Percentiles rank a stretch among this genome's conserved stretches.
phyloP scores from a whole-genome alignment of 2,329 filamentous ascomycete genomes.

The Cytospora piceicola region DNA sequence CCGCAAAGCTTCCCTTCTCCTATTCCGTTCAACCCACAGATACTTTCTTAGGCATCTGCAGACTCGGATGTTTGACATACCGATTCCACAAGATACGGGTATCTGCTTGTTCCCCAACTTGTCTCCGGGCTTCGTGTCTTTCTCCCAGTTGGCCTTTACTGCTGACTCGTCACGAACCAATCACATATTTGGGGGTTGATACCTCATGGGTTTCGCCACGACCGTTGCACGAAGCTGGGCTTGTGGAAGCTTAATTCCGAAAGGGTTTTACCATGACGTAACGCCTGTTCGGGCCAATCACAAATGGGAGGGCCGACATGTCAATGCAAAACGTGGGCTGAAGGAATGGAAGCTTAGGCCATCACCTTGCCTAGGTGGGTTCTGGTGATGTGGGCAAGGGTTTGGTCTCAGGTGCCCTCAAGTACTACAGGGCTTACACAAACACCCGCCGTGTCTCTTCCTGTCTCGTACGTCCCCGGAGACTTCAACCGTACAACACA shows the following conservation, averaged over 20 bases:
- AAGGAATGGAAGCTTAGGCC: slow-evolving; percentile 14
- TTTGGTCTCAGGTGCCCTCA: background rate
- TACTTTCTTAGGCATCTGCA: background rate
- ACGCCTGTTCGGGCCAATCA: background rate
- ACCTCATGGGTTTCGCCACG: background rate
- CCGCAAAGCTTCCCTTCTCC: background rate
- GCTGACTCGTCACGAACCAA: background rate
- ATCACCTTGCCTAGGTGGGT: background rate
- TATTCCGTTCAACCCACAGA: background rate
- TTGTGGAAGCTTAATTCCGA: background rate
- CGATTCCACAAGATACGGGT: background rate
- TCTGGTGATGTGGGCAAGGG: background rate
- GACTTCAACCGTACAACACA: background rate
- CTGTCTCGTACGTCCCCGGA: background rate
- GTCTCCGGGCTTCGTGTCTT: background rate
- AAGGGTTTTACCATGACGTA: background rate
- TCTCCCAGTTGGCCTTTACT: background rate
- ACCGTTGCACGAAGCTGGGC: background rate
- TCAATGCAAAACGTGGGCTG: background rate
- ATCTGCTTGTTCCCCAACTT: background rate
- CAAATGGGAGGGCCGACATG: background rate
- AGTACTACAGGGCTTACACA: background rate
- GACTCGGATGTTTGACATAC: background rate
- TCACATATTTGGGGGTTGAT: background rate
- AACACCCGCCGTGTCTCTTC: background rate